phyloP scores from a whole-genome alignment of 306 rosid species.

The Glycine latifolia region DNA sequence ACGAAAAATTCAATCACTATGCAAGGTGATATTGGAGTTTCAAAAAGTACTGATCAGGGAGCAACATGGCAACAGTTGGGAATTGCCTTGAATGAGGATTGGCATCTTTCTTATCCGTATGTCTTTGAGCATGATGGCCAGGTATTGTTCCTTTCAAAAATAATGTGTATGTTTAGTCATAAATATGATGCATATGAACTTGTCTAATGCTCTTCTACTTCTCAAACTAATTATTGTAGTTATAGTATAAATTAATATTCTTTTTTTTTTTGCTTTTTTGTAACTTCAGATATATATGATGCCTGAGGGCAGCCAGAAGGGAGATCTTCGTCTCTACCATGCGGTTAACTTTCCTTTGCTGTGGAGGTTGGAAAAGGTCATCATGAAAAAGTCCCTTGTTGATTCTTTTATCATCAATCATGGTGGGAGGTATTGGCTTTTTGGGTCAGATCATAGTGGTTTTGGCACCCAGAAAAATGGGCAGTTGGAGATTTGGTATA shows the following conservation, averaged over 20 bases:
- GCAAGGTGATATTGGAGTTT: constrained; percentile 98
- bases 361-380: constrained; percentile 82
- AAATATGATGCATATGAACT: constrained; percentile 11
- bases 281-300: constrained; percentile 85
- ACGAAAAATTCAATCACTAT: constrained; percentile 81
- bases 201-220: constrained; percentile 3
- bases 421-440: constrained; percentile 82
- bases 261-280: constrained; percentile 21
- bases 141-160: constrained; percentile 56
- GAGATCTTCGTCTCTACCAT: constrained; percentile 89
- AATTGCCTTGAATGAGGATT: constrained; percentile 87
- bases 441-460: constrained; percentile 93
- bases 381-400: constrained; percentile 83
- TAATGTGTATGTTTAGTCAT: constrained; percentile 10
- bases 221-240: constrained; percentile 17
- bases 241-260: neutral
- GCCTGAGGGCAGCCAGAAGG: constrained; percentile 89
- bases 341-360: constrained; percentile 80
- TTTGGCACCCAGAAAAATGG: constrained; percentile 90
- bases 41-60: constrained; percentile 90
- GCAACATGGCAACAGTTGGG: constrained; percentile 95
- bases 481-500: constrained; percentile 91
- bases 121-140: constrained; percentile 77
- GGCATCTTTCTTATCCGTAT: constrained; percentile 98
- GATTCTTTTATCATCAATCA: constrained; percentile 73